A percentile compares a stretch with the other conserved stretches of the same genome.
These are phyloP conservation scores for Eucalyptus sp. DNA, from an alignment of 345 rosid genomes.

Conservation along the genomic window DNA sequence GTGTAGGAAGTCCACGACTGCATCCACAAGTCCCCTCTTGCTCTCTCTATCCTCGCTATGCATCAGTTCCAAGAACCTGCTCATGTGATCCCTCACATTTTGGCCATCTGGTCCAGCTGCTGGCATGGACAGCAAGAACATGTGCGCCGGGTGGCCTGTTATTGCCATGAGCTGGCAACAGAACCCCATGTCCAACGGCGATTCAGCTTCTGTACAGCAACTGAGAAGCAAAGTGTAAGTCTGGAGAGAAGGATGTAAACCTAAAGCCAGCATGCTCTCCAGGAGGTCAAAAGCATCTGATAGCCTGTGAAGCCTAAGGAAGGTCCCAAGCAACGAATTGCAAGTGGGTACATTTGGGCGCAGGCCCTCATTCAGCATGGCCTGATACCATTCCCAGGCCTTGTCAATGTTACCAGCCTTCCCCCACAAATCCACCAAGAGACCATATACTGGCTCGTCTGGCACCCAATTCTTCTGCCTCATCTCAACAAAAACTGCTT, in stretches of 20 bases:
- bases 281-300: slow-evolving; percentile 67
- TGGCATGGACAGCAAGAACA: slow-evolving; percentile 69
- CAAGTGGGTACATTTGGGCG: slow-evolving; percentile 93
- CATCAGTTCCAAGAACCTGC: slow-evolving; percentile 74
- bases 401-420: slow-evolving; percentile 78
- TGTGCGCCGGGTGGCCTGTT: slow-evolving; percentile 80
- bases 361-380: slow-evolving; percentile 72
- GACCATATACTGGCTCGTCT: slow-evolving; percentile 91
- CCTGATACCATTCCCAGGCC: slow-evolving; percentile 78
- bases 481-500: slow-evolving; percentile 74
- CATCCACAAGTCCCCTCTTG: slow-evolving; percentile 88
- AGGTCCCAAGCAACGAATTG: slow-evolving; percentile 87
- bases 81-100: slow-evolving; percentile 66
- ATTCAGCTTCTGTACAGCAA: slow-evolving; percentile 69
- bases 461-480: slow-evolving; percentile 72
- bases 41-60: slow-evolving; percentile 97
- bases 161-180: slow-evolving; percentile 70
- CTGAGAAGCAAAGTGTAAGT: slow-evolving; percentile 89
- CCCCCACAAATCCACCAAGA: slow-evolving; percentile 90
- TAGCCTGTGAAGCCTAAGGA: slow-evolving; percentile 57
- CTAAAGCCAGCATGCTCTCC: slow-evolving; percentile 59
- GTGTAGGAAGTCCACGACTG: slow-evolving; percentile 84
- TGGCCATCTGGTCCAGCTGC: slow-evolving; percentile 83
- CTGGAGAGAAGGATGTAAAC: slow-evolving; percentile 64
- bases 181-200: slow-evolving; percentile 58